Percentiles rank a stretch among this genome's conserved stretches.
These are phyloP conservation scores for Posidonia oceanica DNA, from an alignment of 116 monocot genomes.

Conservation along the genomic window DNA sequence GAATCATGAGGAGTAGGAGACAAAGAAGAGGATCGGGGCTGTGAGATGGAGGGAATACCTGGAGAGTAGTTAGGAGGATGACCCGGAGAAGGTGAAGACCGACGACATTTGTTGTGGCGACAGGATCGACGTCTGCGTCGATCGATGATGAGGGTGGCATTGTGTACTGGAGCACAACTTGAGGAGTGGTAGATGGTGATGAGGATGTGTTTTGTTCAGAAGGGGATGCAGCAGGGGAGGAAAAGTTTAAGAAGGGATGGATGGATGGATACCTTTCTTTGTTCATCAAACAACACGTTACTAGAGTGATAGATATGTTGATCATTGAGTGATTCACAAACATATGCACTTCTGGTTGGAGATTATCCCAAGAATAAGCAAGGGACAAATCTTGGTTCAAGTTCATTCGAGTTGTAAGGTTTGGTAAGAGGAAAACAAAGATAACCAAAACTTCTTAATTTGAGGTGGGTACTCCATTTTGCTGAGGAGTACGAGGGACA, in stretches of 20 bases:
- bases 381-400: neutral
- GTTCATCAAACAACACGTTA: neutral
- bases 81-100: no score
- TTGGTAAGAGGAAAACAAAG: neutral
- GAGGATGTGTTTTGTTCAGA: neutral
- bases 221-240: neutral
- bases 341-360: neutral
- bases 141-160: no score
- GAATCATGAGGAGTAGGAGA: no score
- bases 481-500: no score
- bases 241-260: neutral
- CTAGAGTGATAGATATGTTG: neutral
- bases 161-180: no score
- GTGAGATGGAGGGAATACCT: no score
- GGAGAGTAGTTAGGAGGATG: no score
- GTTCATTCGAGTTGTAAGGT: neutral
- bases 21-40: no score
- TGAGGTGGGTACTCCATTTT: neutral
- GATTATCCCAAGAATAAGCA: neutral
- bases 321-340: neutral
- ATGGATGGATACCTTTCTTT: no score
- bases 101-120: no score
- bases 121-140: no score
- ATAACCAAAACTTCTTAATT: neutral
- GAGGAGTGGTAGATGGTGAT: no score